Evolutionary conservation across 2,329 filamentous ascomycete genomes (phyloP).

Genomic region (Periconia macrospinosa): DNA sequence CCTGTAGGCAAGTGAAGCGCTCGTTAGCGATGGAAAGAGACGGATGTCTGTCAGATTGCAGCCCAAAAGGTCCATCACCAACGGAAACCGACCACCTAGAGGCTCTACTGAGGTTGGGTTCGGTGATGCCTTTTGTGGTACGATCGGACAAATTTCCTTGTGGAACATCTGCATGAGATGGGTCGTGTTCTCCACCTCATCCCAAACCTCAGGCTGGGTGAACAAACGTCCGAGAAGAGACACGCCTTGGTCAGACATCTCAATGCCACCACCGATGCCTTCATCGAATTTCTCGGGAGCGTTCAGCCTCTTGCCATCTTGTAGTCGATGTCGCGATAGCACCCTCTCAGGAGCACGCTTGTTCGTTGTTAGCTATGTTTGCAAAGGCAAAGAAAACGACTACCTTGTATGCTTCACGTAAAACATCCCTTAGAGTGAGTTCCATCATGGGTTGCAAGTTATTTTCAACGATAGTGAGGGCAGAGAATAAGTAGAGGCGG

Average conservation of each 20-base stretch:
- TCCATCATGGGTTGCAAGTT: no score
- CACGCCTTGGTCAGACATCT: neutral
- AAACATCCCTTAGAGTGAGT: neutral
- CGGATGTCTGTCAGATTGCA: neutral
- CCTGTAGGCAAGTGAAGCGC: neutral
- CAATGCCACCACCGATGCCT: neutral
- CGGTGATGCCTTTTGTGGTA: neutral
- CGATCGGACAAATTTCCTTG: neutral
- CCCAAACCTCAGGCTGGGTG: no score
- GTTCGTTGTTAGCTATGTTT: neutral
- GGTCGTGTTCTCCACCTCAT: neutral
- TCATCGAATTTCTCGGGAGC: neutral
- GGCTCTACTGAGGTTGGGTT: neutral
- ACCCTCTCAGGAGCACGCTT: neutral
- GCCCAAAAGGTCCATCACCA: neutral
- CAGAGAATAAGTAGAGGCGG: no score
- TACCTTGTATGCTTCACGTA: neutral
- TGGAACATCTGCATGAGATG: neutral
- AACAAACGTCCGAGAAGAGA: neutral
- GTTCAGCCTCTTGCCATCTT: neutral
- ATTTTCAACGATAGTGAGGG: no score
- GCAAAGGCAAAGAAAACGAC: neutral
- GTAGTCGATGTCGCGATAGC: neutral
- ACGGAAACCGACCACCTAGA: neutral
- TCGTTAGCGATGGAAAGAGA: neutral